Evolutionary conservation across 2,329 filamentous ascomycete genomes (phyloP).

Genomic region (Phialophora chinensis): DNA sequence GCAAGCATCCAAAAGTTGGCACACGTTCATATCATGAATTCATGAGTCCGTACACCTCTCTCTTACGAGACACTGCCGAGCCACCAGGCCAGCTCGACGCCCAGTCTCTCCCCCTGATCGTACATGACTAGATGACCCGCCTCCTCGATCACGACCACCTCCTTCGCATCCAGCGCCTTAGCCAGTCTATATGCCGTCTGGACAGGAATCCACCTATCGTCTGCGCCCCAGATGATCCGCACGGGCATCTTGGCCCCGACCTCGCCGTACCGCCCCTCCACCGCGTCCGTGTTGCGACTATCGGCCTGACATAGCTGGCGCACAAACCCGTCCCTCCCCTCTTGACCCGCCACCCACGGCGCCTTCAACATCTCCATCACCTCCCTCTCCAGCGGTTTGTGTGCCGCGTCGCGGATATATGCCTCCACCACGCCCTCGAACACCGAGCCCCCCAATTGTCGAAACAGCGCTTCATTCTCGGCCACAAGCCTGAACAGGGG

Average conservation of each 20-base stretch:
- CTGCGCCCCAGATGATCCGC: slow-evolving; percentile 53
- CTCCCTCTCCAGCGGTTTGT: slow-evolving; percentile 41
- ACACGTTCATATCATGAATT: too few species aligned
- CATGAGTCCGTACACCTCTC: too few species aligned
- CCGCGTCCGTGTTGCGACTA: slow-evolving; percentile 42
- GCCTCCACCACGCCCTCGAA: slow-evolving; percentile 50
- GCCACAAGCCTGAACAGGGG: slow-evolving; percentile 53
- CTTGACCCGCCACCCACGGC: slow-evolving; percentile 44
- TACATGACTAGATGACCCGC: slow-evolving; percentile 56
- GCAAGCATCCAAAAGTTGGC: neutral
- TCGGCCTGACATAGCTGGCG: slow-evolving; percentile 50
- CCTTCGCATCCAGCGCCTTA: slow-evolving; percentile 43
- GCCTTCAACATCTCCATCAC: slow-evolving; percentile 47
- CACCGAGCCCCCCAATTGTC: slow-evolving; percentile 41
- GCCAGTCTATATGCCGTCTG: slow-evolving; percentile 47
- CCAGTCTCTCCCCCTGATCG: slow-evolving; percentile 51
- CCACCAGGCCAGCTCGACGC: slow-evolving; percentile 49
- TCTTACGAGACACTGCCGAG: slow-evolving; percentile 24
- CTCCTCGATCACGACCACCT: slow-evolving; percentile 46
- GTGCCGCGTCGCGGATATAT: slow-evolving; percentile 51
- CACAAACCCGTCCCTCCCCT: slow-evolving; percentile 48
- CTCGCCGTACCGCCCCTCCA: slow-evolving; percentile 49
- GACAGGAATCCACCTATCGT: slow-evolving; percentile 54
- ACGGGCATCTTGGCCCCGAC: slow-evolving; percentile 48
- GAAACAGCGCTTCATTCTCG: slow-evolving; percentile 46